phyloP scores from a whole-genome alignment of 2,329 filamentous ascomycete genomes.

The Fusarium devonianum region DNA sequence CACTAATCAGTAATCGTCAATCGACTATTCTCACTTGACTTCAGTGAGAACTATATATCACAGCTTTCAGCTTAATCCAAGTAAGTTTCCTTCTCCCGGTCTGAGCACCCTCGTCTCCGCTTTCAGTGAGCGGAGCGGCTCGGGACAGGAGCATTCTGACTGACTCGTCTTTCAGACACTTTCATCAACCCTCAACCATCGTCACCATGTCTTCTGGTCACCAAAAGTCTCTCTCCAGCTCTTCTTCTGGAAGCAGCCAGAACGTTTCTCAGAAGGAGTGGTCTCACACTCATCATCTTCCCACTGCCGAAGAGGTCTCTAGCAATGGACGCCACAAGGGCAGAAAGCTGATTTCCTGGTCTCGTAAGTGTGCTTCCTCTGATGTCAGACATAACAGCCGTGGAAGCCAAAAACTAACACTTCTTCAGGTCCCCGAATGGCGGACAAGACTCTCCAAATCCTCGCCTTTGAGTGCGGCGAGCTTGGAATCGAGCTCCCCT shows the following conservation, averaged over 20 bases:
- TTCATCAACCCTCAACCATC: not conserved
- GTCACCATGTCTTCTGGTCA: not conserved
- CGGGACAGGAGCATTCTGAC: not conserved
- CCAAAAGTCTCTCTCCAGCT: not conserved
- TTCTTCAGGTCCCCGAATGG: constrained; percentile 53
- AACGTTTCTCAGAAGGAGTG: constrained; percentile 26
- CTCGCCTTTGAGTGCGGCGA: constrained; percentile 50
- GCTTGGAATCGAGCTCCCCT: constrained; percentile 47
- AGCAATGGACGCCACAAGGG: constrained; percentile 44
- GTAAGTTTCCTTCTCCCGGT: not conserved
- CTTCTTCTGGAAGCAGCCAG: not conserved
- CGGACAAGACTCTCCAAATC: constrained; percentile 53
- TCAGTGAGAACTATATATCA: not conserved
- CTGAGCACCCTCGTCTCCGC: not conserved
- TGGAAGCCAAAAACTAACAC: constrained; percentile 3
- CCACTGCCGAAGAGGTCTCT: constrained; percentile 37
- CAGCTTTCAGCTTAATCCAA: not conserved
- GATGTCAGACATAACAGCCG: not conserved
- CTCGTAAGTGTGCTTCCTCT: constrained; percentile 45
- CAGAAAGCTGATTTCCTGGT: constrained; percentile 53
- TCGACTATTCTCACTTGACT: not conserved
- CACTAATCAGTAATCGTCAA: not conserved
- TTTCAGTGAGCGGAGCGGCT: not conserved
- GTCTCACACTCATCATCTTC: constrained; percentile 33
- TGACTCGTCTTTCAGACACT: not conserved